phyloP scores from a whole-genome alignment of 164 flowering plant species.

The Cinnamomum chago region DNA sequence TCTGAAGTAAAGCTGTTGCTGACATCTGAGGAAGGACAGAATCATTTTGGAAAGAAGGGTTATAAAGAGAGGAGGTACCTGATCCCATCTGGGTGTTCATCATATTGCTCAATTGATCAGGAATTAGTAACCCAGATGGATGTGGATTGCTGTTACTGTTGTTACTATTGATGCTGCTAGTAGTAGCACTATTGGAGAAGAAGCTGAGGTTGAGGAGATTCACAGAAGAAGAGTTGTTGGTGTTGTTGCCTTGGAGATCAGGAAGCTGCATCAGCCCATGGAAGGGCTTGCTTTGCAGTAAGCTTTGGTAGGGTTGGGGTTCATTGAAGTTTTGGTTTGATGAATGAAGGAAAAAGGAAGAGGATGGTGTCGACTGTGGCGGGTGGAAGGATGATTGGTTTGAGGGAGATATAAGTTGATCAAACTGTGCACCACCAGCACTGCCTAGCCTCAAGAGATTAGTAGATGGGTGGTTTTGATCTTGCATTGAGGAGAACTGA shows the following conservation, averaged over 20 bases:
- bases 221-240: constrained; percentile 21
- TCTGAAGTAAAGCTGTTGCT: constrained; percentile 87
- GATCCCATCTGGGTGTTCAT: constrained; percentile 28
- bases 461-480: constrained; percentile 32
- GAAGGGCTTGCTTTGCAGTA: constrained; percentile 34
- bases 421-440: constrained; percentile 31
- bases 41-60: constrained; percentile 25
- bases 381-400: constrained; percentile 29
- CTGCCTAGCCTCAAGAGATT: constrained; percentile 48
- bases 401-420: constrained; percentile 36
- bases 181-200: constrained; percentile 33
- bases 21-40: constrained; percentile 57
- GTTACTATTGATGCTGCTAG: constrained; percentile 19
- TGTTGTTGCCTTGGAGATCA: constrained; percentile 37
- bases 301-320: constrained; percentile 27
- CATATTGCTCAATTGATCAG: constrained; percentile 33
- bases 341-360: constrained; percentile 31
- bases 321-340: constrained; percentile 37
- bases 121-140: constrained; percentile 25
- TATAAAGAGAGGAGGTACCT: constrained; percentile 31
- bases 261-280: constrained; percentile 68
- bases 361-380: constrained; percentile 20
- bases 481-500: constrained; percentile 41
- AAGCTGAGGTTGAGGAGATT: constrained; percentile 57
- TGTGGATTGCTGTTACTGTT: constrained; percentile 15